These are phyloP conservation scores for Trypanosoma boissoni DNA, from an alignment of 208 protist species.

Conservation along the genomic window DNA sequence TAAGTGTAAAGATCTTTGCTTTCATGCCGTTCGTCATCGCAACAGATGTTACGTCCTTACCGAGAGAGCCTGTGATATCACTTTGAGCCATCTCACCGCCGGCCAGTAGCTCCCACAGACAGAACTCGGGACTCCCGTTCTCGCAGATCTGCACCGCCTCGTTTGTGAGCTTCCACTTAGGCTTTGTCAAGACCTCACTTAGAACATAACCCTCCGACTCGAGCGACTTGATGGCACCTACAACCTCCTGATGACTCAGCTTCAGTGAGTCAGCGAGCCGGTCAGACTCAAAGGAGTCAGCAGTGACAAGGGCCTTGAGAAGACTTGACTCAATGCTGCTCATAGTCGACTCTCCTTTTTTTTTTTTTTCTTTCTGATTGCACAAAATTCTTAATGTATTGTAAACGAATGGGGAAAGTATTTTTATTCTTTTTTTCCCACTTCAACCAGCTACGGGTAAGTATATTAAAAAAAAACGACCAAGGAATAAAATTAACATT, in stretches of 20 bases:
- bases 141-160: slow-evolving; percentile 79
- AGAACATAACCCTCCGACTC: slow-evolving; percentile 76
- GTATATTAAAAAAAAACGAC: slow-evolving; percentile 3
- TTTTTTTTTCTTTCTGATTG: no score
- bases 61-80: slow-evolving; percentile 47
- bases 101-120: slow-evolving; percentile 55
- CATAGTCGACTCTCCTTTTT: no score
- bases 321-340: slow-evolving; percentile 17
- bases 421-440: not conserved
- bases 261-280: slow-evolving; percentile 43
- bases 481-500: slow-evolving; percentile 8
- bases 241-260: slow-evolving; percentile 85
- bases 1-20: slow-evolving; percentile 87
- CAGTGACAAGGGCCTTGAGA: slow-evolving; percentile 31
- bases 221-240: slow-evolving; percentile 91
- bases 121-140: slow-evolving; percentile 90
- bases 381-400: no score
- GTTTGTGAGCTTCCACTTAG: slow-evolving; percentile 65
- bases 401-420: not conserved
- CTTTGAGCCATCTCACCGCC: slow-evolving; percentile 38
- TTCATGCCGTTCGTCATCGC: slow-evolving; percentile 93
- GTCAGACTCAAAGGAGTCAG: slow-evolving; percentile 48
- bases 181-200: slow-evolving; percentile 49
- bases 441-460: not conserved
- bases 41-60: slow-evolving; percentile 59